Evolutionary conservation across 768 basidiomycete species (phyloP).

Genomic region (Rhodosporidiobolus sp.): DNA sequence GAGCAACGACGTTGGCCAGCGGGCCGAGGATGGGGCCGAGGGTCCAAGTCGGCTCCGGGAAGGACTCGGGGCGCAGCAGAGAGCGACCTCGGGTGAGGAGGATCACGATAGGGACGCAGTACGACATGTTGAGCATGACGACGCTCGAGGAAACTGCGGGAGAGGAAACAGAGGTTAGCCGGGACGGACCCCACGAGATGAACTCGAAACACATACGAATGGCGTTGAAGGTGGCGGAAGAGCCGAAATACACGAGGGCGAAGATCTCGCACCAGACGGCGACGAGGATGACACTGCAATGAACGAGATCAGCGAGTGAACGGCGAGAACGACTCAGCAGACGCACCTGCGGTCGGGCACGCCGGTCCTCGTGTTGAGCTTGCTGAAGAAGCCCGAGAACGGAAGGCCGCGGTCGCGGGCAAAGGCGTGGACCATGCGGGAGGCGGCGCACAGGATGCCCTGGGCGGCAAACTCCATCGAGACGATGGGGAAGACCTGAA

Average conservation of each 20-base stretch:
- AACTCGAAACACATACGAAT: constrained; percentile 41
- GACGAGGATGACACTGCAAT: constrained; percentile 23
- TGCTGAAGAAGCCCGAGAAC: constrained; percentile 32
- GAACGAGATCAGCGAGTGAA: constrained; percentile 20
- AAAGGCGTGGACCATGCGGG: constrained; percentile 28
- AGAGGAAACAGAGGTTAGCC: too few species aligned
- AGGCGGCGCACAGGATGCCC: constrained; percentile 24
- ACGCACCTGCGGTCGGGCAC: constrained; percentile 38
- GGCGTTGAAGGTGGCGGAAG: constrained; percentile 40
- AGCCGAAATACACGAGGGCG: constrained; percentile 40
- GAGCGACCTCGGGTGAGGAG: constrained; percentile 39
- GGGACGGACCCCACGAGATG: too few species aligned
- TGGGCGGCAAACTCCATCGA: constrained; percentile 35
- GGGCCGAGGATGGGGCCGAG: constrained; percentile 38
- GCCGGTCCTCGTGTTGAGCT: constrained; percentile 7
- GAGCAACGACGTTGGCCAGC: constrained; percentile 34
- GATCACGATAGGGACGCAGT: constrained; percentile 31
- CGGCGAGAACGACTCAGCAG: background rate
- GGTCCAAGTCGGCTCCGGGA: constrained; percentile 38
- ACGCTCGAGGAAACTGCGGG: too few species aligned
- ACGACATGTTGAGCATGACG: constrained; percentile 40
- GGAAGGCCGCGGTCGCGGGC: constrained; percentile 36
- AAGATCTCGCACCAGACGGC: constrained; percentile 25
- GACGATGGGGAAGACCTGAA: constrained; percentile 34
- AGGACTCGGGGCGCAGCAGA: constrained; percentile 39